phyloP scores from a whole-genome alignment of 108 stramenopile species.

The Cyclotella kingstonii region DNA sequence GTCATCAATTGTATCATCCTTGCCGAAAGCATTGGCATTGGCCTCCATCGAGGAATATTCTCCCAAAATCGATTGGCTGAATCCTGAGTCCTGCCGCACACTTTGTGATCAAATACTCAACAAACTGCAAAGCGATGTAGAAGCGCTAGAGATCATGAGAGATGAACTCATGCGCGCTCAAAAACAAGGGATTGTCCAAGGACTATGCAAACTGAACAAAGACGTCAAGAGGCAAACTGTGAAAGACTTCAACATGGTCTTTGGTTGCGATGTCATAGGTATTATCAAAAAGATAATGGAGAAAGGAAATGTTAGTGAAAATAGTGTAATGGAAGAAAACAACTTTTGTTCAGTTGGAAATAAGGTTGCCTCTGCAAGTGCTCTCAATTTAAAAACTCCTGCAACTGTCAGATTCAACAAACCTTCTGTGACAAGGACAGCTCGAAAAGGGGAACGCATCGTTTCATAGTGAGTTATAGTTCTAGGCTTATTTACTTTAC shows the following conservation, averaged over 20 bases:
- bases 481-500: background rate
- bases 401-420: constrained; percentile 18
- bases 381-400: constrained; percentile 49
- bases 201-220: constrained; percentile 49
- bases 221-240: constrained; percentile 59
- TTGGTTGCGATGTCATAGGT: constrained; percentile 58
- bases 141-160: constrained; percentile 13
- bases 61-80: constrained; percentile 21
- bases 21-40: no score
- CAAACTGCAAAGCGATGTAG: constrained; percentile 18
- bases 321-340: constrained; percentile 12
- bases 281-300: constrained; percentile 37
- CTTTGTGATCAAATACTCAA: constrained; percentile 12
- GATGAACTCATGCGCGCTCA: constrained; percentile 23
- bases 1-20: no score
- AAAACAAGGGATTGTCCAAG: constrained; percentile 15
- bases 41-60: no score
- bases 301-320: constrained; percentile 12
- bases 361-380: background rate
- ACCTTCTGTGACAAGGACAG: constrained; percentile 48
- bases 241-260: constrained; percentile 59
- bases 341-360: constrained; percentile 4
- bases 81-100: constrained; percentile 19
- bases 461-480: constrained; percentile 29
- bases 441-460: constrained; percentile 63